phyloP scores from a whole-genome alignment of 768 basidiomycete genomes.

The Boletales sp. region DNA sequence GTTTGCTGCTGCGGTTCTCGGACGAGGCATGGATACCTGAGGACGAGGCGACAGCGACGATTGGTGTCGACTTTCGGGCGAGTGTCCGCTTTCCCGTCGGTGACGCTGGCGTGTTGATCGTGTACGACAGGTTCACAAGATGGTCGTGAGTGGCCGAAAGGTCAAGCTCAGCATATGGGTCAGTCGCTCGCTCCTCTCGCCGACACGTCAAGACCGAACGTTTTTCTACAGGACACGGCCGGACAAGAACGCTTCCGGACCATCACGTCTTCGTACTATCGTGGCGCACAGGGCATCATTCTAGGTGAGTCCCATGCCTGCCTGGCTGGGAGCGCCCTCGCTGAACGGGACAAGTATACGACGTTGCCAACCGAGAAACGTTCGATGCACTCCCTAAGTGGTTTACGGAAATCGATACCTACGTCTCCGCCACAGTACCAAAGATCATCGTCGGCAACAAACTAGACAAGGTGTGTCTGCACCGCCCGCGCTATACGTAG shows the following conservation, averaged over 20 bases:
- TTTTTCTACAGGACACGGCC: constrained; percentile 69
- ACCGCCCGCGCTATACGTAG: too few species aligned
- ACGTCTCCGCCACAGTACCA: constrained; percentile 79
- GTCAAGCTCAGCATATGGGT: constrained; percentile 98
- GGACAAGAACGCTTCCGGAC: constrained; percentile 97
- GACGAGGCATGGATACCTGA: constrained; percentile 94
- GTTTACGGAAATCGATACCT: constrained; percentile 92
- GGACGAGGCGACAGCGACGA: constrained; percentile 84
- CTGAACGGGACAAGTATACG: constrained; percentile 66
- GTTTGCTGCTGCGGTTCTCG: constrained; percentile 89
- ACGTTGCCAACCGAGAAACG: constrained; percentile 87
- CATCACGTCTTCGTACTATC: constrained; percentile 92
- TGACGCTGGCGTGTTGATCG: too few species aligned
- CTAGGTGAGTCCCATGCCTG: constrained; percentile 42
- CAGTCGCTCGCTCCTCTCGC: constrained; percentile 28
- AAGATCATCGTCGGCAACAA: constrained; percentile 97
- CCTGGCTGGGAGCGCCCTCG: neutral
- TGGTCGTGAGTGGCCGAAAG: constrained; percentile 78
- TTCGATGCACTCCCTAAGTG: constrained; percentile 94
- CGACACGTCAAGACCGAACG: neutral
- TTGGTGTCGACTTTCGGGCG: constrained; percentile 83
- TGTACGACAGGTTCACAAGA: constrained; percentile 71
- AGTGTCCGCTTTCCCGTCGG: constrained; percentile 23
- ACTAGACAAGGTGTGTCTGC: constrained; percentile 72
- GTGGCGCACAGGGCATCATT: constrained; percentile 82